Evolutionary conservation across 306 rosid genomes (phyloP).

Genomic region (Quercus glauca): DNA sequence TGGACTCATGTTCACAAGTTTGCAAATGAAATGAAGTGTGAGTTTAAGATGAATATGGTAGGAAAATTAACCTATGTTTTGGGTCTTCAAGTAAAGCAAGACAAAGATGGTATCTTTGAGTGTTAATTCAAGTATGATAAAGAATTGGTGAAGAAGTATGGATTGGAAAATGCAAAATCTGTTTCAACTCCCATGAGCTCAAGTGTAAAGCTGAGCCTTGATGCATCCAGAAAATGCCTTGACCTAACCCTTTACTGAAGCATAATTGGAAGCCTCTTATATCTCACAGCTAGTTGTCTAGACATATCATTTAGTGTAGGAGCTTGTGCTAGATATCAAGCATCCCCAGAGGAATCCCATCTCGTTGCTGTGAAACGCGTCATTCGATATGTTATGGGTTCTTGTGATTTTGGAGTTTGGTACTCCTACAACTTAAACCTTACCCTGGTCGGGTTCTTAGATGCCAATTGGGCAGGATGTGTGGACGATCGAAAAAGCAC

Average conservation of each 20-base stretch:
- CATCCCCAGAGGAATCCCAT: neutral
- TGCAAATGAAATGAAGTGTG: neutral
- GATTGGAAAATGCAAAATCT: fast-evolving
- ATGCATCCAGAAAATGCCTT: neutral
- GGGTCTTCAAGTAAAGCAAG: neutral
- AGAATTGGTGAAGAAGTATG: neutral
- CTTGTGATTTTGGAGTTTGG: too few relatives aligned
- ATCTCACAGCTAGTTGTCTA: neutral
- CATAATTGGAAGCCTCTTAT: neutral
- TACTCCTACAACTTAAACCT: too few relatives aligned
- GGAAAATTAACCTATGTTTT: neutral
- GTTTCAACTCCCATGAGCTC: neutral
- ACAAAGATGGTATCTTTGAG: neutral
- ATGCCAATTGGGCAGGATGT: too few relatives aligned
- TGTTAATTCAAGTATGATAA: neutral
- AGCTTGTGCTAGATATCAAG: neutral
- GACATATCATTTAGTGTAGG: neutral
- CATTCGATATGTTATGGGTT: too few relatives aligned
- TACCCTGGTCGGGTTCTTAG: too few relatives aligned
- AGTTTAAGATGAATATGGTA: neutral
- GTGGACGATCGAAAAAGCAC: too few relatives aligned
- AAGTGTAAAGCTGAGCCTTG: neutral
- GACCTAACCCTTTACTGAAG: neutral
- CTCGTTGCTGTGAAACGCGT: too few relatives aligned
- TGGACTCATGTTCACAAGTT: neutral